Conservation (phyloP, 192 early-diverging fungal genomes). For the Entomortierella chlamydospora region DNA sequence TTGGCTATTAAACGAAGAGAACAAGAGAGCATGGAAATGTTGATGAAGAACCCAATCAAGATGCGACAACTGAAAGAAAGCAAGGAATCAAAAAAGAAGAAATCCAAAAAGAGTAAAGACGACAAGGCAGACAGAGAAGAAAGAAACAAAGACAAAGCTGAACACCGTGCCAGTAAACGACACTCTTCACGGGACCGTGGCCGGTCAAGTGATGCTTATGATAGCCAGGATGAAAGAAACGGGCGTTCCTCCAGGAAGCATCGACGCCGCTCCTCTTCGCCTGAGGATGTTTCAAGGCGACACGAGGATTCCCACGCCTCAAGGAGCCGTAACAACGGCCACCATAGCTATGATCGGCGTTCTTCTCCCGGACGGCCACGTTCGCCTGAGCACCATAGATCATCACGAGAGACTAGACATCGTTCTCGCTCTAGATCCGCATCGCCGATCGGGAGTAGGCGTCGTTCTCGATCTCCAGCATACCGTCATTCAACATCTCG, state of each 20-base stretch:
- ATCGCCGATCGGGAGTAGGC: slow-evolving; percentile 1
- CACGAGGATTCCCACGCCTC: slow-evolving; percentile 5
- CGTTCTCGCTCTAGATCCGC: slow-evolving; percentile 15
- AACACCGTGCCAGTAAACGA: slow-evolving; percentile 40
- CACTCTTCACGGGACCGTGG: slow-evolving; percentile 20
- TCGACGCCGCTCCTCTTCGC: slow-evolving; percentile 8
- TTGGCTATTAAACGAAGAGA: slow-evolving; percentile 89
- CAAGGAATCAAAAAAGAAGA: slow-evolving; percentile 58
- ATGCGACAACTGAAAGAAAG: slow-evolving; percentile 66
- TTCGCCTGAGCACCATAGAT: neutral
- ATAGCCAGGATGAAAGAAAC: slow-evolving; percentile 12
- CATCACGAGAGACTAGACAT: neutral
- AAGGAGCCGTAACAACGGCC: neutral
- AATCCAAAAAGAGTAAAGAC: slow-evolving; percentile 43
- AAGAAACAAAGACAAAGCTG: slow-evolving; percentile 39
- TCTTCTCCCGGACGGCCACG: slow-evolving; percentile 3
- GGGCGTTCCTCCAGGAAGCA: slow-evolving; percentile 28
- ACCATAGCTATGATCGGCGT: neutral
- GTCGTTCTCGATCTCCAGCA: slow-evolving; percentile 25
- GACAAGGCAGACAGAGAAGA: slow-evolving; percentile 61
- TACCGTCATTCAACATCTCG: slow-evolving; percentile 1
- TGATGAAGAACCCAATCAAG: slow-evolving; percentile 78
- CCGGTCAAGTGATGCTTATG: slow-evolving; percentile 10
- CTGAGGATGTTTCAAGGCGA: neutral
- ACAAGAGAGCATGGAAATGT: slow-evolving; percentile 79